These are phyloP conservation scores for Ascochyta pisi DNA, from an alignment of 2,329 filamentous ascomycete species.

Conservation along the genomic window DNA sequence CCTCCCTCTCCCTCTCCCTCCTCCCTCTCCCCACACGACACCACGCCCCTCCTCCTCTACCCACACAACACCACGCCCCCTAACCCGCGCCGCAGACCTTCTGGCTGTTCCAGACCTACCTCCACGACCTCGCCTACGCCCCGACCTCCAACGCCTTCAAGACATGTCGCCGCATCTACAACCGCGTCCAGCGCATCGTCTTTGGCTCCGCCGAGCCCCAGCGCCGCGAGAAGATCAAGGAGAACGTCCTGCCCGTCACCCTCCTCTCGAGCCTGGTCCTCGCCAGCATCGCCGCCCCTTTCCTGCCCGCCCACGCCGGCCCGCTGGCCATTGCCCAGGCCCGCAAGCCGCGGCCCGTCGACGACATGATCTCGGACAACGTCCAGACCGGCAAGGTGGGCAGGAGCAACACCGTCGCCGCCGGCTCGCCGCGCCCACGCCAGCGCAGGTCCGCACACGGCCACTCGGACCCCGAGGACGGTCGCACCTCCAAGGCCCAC, in stretches of 20 bases:
- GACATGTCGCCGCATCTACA: conserved; percentile 83
- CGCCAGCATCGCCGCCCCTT: conserved; percentile 75
- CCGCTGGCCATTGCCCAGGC: conserved; percentile 83
- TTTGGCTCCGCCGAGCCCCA: conserved; percentile 76
- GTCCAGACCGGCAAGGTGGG: conserved; percentile 63
- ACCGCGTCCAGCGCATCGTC: conserved; percentile 87
- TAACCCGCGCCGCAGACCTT: conserved; percentile 69
- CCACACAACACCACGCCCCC: not conserved
- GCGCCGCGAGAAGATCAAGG: conserved; percentile 77
- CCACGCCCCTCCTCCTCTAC: conserved; percentile 40
- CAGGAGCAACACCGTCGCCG: conserved; percentile 73
- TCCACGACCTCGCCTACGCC: conserved; percentile 78
- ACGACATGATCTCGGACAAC: conserved; percentile 68
- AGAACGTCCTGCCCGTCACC: conserved; percentile 81
- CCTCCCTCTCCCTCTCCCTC: conserved; percentile 18
- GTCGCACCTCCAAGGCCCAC: conserved; percentile 44
- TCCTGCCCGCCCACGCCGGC: conserved; percentile 78
- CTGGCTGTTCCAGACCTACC: conserved; percentile 88
- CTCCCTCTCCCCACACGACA: conserved; percentile 17
- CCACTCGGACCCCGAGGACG: conserved; percentile 47
- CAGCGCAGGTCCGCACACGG: conserved; percentile 49
- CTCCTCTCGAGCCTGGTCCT: conserved; percentile 82
- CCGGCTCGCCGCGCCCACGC: conserved; percentile 52
- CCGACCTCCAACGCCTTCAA: conserved; percentile 80
- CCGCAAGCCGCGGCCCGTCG: conserved; percentile 71